Evolutionary conservation across 371 early-diverging fungal species (phyloP).

Genomic region (Lichtheimia ornata): DNA sequence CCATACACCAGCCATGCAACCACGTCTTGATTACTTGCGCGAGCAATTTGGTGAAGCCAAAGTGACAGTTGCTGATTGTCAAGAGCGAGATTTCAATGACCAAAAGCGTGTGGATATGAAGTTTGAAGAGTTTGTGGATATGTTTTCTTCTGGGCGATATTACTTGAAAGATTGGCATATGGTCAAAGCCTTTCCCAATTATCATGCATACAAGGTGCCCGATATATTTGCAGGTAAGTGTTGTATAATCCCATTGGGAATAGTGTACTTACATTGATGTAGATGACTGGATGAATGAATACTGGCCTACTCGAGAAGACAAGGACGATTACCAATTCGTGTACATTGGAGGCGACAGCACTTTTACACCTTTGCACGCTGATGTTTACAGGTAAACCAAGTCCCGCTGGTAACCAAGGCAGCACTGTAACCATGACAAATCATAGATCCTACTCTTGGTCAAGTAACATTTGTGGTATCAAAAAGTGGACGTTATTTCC

Average conservation of each 20-base stretch:
- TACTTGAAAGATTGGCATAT: constrained; percentile 82
- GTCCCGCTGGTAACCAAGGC: not conserved
- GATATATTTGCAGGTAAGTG: constrained; percentile 53
- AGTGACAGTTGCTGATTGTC: constrained; percentile 65
- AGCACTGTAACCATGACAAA: not conserved
- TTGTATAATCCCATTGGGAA: not conserved
- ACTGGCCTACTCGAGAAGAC: constrained; percentile 44
- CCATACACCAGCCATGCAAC: constrained; percentile 22
- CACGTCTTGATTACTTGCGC: constrained; percentile 39
- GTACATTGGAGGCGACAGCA: constrained; percentile 71
- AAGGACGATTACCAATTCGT: constrained; percentile 74
- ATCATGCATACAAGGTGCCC: constrained; percentile 49
- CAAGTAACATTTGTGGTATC: constrained; percentile 74
- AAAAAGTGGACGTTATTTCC: constrained; percentile 75
- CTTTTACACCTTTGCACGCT: constrained; percentile 79
- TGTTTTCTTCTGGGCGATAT: constrained; percentile 46
- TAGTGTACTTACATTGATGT: not conserved
- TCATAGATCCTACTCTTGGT: constrained; percentile 73
- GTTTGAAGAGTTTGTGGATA: constrained; percentile 52
- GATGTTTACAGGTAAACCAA: constrained; percentile 64
- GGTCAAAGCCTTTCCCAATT: constrained; percentile 48
- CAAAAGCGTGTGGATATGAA: constrained; percentile 59
- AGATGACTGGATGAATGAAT: constrained; percentile 81
- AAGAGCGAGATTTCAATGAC: constrained; percentile 58
- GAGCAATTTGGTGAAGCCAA: constrained; percentile 33